Conservation (phyloP, 2,329 filamentous ascomycete species). For the Penicillium occitanis region DNA sequence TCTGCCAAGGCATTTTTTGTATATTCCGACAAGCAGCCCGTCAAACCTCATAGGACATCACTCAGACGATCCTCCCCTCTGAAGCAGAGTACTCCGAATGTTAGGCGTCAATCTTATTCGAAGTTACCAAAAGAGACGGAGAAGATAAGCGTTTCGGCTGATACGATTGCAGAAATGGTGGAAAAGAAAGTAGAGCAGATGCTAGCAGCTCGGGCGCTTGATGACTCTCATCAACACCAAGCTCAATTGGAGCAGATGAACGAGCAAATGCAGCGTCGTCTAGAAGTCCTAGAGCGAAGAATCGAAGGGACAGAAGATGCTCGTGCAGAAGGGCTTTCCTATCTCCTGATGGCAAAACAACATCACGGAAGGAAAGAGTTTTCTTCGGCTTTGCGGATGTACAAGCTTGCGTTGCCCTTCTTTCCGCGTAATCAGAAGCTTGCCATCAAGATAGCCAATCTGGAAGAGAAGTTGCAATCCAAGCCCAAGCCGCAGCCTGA, state of each 20-base stretch:
- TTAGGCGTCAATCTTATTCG: conserved; percentile 52
- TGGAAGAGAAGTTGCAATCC: conserved; percentile 52
- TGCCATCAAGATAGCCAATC: conserved; percentile 54
- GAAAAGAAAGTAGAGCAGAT: conserved; percentile 90
- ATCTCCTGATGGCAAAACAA: conserved; percentile 86
- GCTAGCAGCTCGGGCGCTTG: conserved; percentile 69
- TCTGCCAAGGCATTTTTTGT: conserved; percentile 83
- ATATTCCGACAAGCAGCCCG: conserved; percentile 67
- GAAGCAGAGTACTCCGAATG: conserved; percentile 39
- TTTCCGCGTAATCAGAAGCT: conserved; percentile 84
- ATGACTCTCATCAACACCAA: conserved; percentile 51
- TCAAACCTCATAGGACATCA: conserved; percentile 46
- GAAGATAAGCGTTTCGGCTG: conserved; percentile 58
- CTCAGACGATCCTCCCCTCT: conserved; percentile 46
- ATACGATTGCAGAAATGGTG: conserved; percentile 85
- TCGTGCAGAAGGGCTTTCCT: conserved; percentile 78
- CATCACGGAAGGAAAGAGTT: conserved; percentile 83
- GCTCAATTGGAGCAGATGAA: conserved; percentile 58
- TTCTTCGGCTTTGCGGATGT: conserved; percentile 75
- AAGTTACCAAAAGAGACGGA: conserved; percentile 35
- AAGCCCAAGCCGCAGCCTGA: conserved; percentile 25
- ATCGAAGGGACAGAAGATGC: conserved; percentile 75
- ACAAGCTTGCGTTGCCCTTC: conserved; percentile 76
- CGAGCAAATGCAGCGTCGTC: conserved; percentile 73
- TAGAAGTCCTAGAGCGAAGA: conserved; percentile 83